phyloP scores from a whole-genome alignment of 139 green algal genomes.

The Picochlorum sp. region DNA sequence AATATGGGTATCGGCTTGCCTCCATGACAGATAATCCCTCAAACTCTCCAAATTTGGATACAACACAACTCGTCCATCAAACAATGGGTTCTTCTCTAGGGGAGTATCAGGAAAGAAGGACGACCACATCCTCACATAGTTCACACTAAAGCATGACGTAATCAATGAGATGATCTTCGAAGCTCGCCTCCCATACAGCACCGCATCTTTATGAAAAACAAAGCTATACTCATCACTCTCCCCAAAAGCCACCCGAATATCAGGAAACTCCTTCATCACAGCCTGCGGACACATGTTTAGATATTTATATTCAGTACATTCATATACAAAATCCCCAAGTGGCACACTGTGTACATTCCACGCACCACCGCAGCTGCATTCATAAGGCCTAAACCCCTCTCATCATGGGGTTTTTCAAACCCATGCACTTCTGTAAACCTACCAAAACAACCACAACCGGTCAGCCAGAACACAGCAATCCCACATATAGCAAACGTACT shows the following conservation, averaged over 20 bases:
- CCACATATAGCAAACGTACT: constrained; percentile 31
- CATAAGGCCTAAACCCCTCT: constrained; percentile 70
- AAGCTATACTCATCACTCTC: constrained; percentile 90
- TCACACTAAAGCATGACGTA: constrained; percentile 71
- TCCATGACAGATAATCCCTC: constrained; percentile 86
- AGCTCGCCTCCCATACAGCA: constrained; percentile 59
- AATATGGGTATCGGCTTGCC: constrained; percentile 89
- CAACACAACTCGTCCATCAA: constrained; percentile 80
- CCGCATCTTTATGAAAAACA: constrained; percentile 48
- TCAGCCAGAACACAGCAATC: constrained; percentile 1
- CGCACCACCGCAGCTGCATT: constrained; percentile 48
- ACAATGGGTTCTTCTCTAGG: constrained; percentile 63
- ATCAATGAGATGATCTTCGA: constrained; percentile 83
- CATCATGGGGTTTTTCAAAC: constrained; percentile 83
- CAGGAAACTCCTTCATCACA: constrained; percentile 61
- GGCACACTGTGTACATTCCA: neutral
- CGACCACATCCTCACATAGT: constrained; percentile 73
- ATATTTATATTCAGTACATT: neutral
- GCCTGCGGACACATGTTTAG: constrained; percentile 17
- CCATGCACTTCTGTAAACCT: constrained; percentile 68
- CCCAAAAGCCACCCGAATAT: constrained; percentile 70
- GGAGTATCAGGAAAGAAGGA: constrained; percentile 36
- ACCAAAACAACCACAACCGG: constrained; percentile 1
- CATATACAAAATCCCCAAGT: neutral
- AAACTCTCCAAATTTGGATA: constrained; percentile 66